phyloP scores from a whole-genome alignment of 179 eudicot species.

The Monotropa hypopitys region DNA sequence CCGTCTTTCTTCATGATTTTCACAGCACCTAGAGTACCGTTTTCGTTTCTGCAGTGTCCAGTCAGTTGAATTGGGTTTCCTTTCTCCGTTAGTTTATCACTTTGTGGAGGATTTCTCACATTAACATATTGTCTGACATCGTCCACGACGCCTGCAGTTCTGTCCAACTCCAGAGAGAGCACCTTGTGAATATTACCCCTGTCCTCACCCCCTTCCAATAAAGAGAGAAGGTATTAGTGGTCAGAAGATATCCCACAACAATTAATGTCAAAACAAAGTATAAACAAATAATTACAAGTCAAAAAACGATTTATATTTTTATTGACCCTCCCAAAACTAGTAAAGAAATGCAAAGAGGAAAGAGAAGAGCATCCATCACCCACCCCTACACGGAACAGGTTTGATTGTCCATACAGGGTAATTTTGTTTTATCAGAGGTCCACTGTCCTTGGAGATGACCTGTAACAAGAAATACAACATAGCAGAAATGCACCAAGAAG shows the following conservation, averaged over 20 bases:
- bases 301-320: not conserved
- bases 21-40: not conserved
- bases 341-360: not conserved
- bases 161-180: slow-evolving; percentile 11
- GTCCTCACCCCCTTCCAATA: slow-evolving; percentile 6
- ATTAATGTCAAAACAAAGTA: not conserved
- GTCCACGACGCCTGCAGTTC: slow-evolving; percentile 10
- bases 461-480: slow-evolving; percentile 4
- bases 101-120: slow-evolving; percentile 9
- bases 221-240: not conserved
- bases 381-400: slow-evolving; percentile 12
- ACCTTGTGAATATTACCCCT: slow-evolving; percentile 13
- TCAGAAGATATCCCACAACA: not conserved
- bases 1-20: slow-evolving; percentile 7
- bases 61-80: slow-evolving; percentile 12
- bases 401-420: slow-evolving; percentile 10
- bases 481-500: not conserved
- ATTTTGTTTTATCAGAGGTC: slow-evolving; percentile 9
- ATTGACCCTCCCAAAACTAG: not conserved
- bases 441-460: slow-evolving; percentile 20
- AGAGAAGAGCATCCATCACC: not conserved
- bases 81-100: slow-evolving; percentile 9
- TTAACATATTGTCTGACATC: slow-evolving; percentile 6
- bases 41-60: slow-evolving; percentile 9
- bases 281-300: not conserved